Evolutionary conservation across 2,329 filamentous ascomycete genomes (phyloP).

Genomic region (Cordyceps javanica): DNA sequence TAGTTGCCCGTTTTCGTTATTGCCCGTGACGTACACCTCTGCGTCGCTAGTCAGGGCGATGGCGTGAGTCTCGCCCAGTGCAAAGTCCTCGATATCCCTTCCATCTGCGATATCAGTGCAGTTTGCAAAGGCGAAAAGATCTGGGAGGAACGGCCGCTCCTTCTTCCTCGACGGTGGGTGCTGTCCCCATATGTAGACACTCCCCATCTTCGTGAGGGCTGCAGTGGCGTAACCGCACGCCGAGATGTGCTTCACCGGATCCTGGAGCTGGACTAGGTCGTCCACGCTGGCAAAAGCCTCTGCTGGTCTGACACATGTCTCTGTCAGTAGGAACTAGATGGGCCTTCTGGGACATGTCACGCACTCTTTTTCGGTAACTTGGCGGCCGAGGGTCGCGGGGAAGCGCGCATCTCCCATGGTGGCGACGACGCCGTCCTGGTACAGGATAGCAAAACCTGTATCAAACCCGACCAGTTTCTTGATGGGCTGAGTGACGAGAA

Average conservation of each 20-base stretch:
- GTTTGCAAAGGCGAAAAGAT: conserved; percentile 29
- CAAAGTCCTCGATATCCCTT: conserved; percentile 50
- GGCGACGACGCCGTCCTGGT: conserved; percentile 38
- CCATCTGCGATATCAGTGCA: conserved; percentile 41
- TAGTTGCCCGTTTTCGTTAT: conserved; percentile 54
- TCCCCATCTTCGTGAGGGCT: conserved; percentile 50
- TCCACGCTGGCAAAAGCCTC: conserved; percentile 38
- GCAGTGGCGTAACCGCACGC: conserved; percentile 52
- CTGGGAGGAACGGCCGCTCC: conserved; percentile 27
- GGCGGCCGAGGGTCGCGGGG: conserved; percentile 48
- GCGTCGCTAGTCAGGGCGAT: conserved; percentile 45
- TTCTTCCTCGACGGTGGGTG: conserved; percentile 19
- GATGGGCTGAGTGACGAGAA: too few species aligned
- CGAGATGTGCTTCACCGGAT: conserved; percentile 47
- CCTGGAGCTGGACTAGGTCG: conserved; percentile 43
- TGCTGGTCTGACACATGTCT: conserved; percentile 32
- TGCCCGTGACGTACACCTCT: conserved; percentile 49
- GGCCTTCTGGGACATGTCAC: background rate
- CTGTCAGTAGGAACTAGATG: background rate
- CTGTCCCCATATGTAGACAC: conserved; percentile 57
- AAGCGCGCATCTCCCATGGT: conserved; percentile 56
- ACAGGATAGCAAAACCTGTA: conserved; percentile 43
- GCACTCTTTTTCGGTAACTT: conserved; percentile 32
- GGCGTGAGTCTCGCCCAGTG: conserved; percentile 53
- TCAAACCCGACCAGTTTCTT: conserved; percentile 41